Evolutionary conservation across 805 yeast genomes (phyloP), one percentile per base, ranked within the genome.

Genomic region (Sugiyamaella mastotermitis): DNA sequence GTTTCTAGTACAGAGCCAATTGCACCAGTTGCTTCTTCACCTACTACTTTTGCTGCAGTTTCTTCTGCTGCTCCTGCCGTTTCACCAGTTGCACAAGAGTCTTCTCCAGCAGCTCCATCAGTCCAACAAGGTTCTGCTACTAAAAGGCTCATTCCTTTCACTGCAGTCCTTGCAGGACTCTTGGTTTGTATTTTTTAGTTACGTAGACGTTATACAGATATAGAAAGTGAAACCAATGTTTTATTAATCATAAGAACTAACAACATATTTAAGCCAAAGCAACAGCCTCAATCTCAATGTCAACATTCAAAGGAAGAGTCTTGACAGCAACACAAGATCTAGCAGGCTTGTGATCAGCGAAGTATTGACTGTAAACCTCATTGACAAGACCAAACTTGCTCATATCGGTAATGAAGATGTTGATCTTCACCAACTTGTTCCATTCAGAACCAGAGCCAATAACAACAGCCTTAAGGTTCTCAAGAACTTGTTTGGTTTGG

Each of bases 311-410:
- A 45, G 98, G 98, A 53, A 92, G 78, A 47, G 76, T 78, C 64
- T 79, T 80, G 47, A 88, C 97, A 31, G 97, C 97, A 53, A 92
- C 94, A 71, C 97, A 92, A 2, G 97, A 84, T 75, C 98, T 85
- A 27, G 97, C 97, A 31, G 98, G 97, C 34, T 52, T 50, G 53
- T 58, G 63, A 31, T 41, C 38, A 33, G 51, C 43, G 43, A 61
- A 54, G 50, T 53, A 61, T 56, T 63, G 56, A 38, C 76, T 78
- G 66, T 92, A 92, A 37, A 84, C 94, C 49, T 70, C 72, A 69
- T 92, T 92, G 70, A 92, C 83, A 47, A 76, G 82, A 45, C 74
- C 85, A 57, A 92, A 92, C 59, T 82, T 75, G 53, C 69, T 68
- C 81, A 92, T 90, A 64, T 92, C 96, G 44, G 95, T 80, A 62